Evolutionary conservation across 2,329 filamentous ascomycete genomes (phyloP), one percentile per base, ranked within the genome.

Genomic region (Emericellopsis atlantica): DNA sequence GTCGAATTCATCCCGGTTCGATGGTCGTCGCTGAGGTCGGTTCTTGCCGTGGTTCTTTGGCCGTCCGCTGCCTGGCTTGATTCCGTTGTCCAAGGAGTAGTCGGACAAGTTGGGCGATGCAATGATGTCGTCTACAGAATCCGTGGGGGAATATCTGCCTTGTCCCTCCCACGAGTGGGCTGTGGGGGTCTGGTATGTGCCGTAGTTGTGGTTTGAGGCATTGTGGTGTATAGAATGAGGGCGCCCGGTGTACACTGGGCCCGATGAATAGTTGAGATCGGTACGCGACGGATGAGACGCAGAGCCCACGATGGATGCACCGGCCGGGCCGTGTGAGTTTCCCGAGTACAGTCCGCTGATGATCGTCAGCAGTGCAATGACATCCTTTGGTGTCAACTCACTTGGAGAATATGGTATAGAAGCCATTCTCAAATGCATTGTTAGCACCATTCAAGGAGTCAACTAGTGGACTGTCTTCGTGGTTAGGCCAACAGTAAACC

Each of bases 1-100:
- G 61, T 92, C 86, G 61, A 93, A 93, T 61, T 92, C 86, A 66
- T 93, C 86, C 45, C 86, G 74, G 64, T 89, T 89, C 34, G 82
- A 85, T 22, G 84, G 78, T 24, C 82, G 74, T 50, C 83, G 72
- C 54, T 84, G 80, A 14, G 72, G 64, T 33, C 69, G 65, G 40
- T 62, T 59, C 52, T 74, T 74, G 39, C 64, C 62, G 38, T 59
- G 60, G 34, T 14, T 32, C 14, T 37, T 41, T 32, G 33, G 12
- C 21, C 50, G 32, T 34, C 22, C 29, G 15, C 38, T 40, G 32
- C 21, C 37, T 21, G 26, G 29, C 35, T 60, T 58, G 36, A 64
- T 61, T 39, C 63, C 62, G 49, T 70, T 68, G 40, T 81, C 76
- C 48, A 74, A 55, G 6, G 70, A 70, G 51, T 75, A 75, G 48